A percentile compares a stretch with the other conserved stretches of the same genome.
Conservation (phyloP, 768 basidiomycete species). For the Naganishia antarctica region DNA sequence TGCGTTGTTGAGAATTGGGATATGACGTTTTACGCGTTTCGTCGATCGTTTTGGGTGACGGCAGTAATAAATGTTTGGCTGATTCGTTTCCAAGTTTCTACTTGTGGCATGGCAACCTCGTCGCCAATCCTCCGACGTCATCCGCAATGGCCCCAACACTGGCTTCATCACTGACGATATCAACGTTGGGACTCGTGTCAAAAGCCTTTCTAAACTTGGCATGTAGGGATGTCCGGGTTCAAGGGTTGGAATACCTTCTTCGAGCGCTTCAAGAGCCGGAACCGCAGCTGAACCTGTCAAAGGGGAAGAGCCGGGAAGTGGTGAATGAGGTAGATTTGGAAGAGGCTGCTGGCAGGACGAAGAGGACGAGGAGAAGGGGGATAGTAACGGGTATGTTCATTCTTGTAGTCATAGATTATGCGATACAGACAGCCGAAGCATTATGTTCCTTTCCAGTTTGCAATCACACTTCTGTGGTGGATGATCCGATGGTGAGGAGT, state of each 20-base stretch:
- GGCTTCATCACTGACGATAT: slow-evolving; percentile 59
- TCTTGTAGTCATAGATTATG: no score
- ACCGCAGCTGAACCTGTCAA: background rate
- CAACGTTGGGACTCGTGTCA: slow-evolving; percentile 67
- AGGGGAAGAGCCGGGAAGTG: slow-evolving; percentile 25
- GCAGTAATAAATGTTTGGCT: no score
- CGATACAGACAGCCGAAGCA: no score
- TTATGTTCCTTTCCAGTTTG: slow-evolving; percentile 66
- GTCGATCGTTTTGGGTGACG: no score
- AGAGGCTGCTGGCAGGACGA: slow-evolving; percentile 5
- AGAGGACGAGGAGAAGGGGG: slow-evolving; percentile 58
- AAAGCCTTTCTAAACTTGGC: slow-evolving; percentile 70
- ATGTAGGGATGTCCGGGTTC: slow-evolving; percentile 63
- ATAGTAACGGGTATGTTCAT: slow-evolving; percentile 64
- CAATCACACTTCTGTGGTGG: slow-evolving; percentile 83
- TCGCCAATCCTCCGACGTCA: no score
- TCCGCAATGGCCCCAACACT: slow-evolving; percentile 38
- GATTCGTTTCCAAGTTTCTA: no score
- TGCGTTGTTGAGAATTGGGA: no score
- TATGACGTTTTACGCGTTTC: no score
- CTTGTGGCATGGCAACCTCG: no score
- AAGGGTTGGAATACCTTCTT: slow-evolving; percentile 63
- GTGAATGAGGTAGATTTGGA: background rate
- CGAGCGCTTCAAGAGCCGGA: slow-evolving; percentile 58
- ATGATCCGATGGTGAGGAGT: slow-evolving; percentile 47